Evolutionary conservation across 2,329 filamentous ascomycete genomes (phyloP).

Genomic region (Beauveria bassiana): DNA sequence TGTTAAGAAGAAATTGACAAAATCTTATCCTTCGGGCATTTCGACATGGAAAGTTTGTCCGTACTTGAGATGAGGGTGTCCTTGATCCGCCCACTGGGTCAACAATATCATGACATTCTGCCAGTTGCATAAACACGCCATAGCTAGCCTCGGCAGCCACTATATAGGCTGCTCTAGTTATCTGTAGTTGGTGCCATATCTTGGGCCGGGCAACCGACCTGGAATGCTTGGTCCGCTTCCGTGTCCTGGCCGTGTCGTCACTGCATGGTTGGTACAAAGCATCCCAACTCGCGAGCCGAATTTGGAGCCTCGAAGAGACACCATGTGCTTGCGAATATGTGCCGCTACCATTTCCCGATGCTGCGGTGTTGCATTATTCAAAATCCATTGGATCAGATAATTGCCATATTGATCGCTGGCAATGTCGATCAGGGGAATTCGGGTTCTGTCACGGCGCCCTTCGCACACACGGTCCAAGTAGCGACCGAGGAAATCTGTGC

Average conservation of each 20-base stretch:
- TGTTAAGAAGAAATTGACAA: conserved; percentile 38
- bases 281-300: conserved; percentile 97
- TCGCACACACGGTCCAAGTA: conserved; percentile 94
- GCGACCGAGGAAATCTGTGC: conserved; percentile 78
- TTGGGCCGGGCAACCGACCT: conserved; percentile 48
- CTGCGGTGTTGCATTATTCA: conserved; percentile 78
- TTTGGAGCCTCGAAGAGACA: conserved; percentile 94
- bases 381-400: conserved; percentile 94
- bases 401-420: conserved; percentile 98
- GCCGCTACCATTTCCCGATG: conserved; percentile 89
- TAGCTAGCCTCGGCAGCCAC: background rate
- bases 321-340: conserved; percentile 98
- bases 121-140: conserved; percentile 9
- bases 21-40: conserved; percentile 33
- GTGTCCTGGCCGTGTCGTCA: conserved; percentile 81
- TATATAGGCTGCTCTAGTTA: conserved; percentile 22
- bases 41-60: conserved; percentile 24
- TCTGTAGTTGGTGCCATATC: conserved; percentile 52
- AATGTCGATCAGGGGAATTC: conserved; percentile 96
- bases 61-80: conserved; percentile 15
- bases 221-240: conserved; percentile 61
- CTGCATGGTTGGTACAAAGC: conserved; percentile 94
- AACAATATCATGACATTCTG: conserved; percentile 11
- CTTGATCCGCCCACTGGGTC: conserved; percentile 15
- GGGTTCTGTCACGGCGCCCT: conserved; percentile 79